Evolutionary conservation across 306 rosid species (phyloP), one percentile per base, ranked within the genome.

Genomic region (Sphenostylis stenocarpa): DNA sequence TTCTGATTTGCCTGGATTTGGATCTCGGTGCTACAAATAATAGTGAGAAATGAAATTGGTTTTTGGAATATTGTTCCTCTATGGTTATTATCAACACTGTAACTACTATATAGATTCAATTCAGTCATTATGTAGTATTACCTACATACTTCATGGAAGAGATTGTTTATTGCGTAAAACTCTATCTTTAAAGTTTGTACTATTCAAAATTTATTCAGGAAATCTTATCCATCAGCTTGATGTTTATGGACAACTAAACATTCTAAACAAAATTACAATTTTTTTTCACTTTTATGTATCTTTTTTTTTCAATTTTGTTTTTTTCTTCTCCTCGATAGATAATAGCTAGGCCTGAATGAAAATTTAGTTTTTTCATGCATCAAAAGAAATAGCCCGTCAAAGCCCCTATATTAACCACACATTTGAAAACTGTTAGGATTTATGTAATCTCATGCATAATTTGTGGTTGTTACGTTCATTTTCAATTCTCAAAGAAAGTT

Each of bases 1-100:
- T 19, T 73, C 45, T 60, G 48, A 61, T 57, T 60, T 41, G 69
- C 45, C 6, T 44, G 78, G 58, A 43, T 28, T 16, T 61, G 67
- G 57, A 39, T 28, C 20, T 73, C 15, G 4, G 58, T 17, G 47
- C 15, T 28, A 44, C 34, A 29, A 31, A 74, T 3, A 16, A 63
- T 7, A 16, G 48, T 29, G 70, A 29, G n/a, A n/a, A n/a, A n/a
- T n/a, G 31, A 57, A 57, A 39, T 57, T 24, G 56, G 28, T 72
- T 55, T 55, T 36, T 67, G 39, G 39, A 16, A 4, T 14, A 4
- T 24, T 16, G 7, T 15, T 13, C 6, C 41, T 45, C 5, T 72
- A 5, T 16, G 39, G 17, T 10, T 6, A 24, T 16, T 7, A 5
- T 47, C 20, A 47, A 6, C 52, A 47, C 15, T 72, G 52, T 73